A percentile compares a stretch with the other conserved stretches of the same genome.
Conservation (phyloP, 208 protist species). For the Acanthamoeba castellanii region DNA sequence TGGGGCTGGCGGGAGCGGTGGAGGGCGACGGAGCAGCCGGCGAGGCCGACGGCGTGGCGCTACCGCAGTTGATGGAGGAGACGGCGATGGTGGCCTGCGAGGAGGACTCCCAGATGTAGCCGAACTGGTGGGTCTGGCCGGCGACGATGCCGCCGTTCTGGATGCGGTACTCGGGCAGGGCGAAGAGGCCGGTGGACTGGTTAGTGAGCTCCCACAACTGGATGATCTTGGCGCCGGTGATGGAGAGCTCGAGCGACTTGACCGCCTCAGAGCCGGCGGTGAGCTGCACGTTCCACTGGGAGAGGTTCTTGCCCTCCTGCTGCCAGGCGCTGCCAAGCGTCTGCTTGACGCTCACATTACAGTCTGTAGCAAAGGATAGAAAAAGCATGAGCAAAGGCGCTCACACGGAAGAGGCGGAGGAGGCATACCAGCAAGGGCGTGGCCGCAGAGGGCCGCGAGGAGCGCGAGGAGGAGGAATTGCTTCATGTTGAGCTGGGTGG, state of each 20-base stretch:
- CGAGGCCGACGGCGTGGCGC: background rate
- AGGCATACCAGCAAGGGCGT: too few species aligned
- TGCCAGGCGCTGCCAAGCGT: background rate
- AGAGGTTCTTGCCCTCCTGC: background rate
- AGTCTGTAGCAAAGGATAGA: background rate
- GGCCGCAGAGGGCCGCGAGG: too few species aligned
- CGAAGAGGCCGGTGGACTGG: background rate
- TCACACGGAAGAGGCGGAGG: too few species aligned
- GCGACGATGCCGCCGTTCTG: background rate
- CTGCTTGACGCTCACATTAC: background rate
- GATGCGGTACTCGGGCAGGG: background rate
- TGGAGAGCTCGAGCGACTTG: background rate
- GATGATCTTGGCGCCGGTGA: background rate
- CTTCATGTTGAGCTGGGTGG: too few species aligned
- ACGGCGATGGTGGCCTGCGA: background rate
- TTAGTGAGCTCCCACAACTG: conserved; percentile 7
- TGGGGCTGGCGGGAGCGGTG: background rate
- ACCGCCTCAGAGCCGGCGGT: background rate
- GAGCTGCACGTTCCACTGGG: background rate
- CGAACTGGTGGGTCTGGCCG: background rate
- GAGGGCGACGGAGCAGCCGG: background rate
- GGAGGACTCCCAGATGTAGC: conserved; percentile 4
- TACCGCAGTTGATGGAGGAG: background rate
- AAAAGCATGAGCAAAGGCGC: too few species aligned
- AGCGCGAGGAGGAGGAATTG: too few species aligned